These are phyloP conservation scores for Fusarium pseudocircinatum DNA, from an alignment of 2,329 filamentous ascomycete species.

Conservation along the genomic window DNA sequence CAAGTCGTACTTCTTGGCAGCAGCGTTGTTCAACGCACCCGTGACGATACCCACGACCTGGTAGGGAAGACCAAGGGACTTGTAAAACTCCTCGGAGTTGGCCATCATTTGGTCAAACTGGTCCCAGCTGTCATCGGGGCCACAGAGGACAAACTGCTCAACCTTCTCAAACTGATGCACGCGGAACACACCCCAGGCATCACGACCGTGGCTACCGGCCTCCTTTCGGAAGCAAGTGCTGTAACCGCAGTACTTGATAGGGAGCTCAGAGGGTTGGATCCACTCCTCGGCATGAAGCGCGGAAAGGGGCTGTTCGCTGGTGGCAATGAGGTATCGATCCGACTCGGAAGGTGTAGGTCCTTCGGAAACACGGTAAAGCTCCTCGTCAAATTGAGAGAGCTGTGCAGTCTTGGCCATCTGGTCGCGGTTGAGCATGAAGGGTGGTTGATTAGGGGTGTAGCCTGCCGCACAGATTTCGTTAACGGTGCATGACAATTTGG, in stretches of 20 bases:
- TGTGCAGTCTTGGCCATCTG: conserved; percentile 99
- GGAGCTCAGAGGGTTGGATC: conserved; percentile 84
- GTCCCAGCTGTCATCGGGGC: conserved; percentile 92
- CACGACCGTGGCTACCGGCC: conserved; percentile 84
- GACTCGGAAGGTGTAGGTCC: conserved; percentile 85
- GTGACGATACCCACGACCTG: conserved; percentile 94
- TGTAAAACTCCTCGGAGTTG: conserved; percentile 93
- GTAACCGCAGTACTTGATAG: conserved; percentile 85
- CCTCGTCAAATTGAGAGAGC: conserved; percentile 96
- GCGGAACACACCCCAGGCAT: conserved; percentile 98
- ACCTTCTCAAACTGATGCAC: conserved; percentile 98
- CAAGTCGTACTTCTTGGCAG: conserved; percentile 91
- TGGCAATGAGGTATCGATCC: conserved; percentile 84
- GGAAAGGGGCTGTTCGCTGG: conserved; percentile 94
- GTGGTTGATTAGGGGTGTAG: conserved; percentile 85
- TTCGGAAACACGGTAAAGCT: conserved; percentile 95
- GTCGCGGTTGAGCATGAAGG: conserved; percentile 93
- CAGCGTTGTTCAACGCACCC: conserved; percentile 83
- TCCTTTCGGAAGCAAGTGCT: conserved; percentile 97
- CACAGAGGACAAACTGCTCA: conserved; percentile 82
- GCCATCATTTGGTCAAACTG: conserved; percentile 93
- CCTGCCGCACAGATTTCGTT: conserved; percentile 53
- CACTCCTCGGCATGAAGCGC: conserved; percentile 94
- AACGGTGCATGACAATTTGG: neutral
- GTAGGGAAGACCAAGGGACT: conserved; percentile 88